Evolutionary conservation across 1,284 basidiomycete species (phyloP).

Genomic region (Ganoderma multipileum): DNA sequence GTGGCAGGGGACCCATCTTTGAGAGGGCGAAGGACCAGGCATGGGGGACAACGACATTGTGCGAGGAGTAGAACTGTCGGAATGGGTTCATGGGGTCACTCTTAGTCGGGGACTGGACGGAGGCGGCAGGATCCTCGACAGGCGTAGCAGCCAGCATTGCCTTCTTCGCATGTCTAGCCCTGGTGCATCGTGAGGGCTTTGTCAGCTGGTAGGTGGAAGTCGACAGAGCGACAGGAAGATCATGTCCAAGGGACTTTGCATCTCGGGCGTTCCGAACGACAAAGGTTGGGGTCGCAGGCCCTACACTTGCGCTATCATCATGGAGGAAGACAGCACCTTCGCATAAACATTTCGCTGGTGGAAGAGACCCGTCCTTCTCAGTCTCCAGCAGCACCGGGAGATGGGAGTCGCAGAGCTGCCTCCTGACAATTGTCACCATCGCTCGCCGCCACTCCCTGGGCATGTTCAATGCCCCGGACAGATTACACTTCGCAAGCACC

Average conservation of each 20-base stretch:
- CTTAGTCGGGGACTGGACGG: too few relatives aligned
- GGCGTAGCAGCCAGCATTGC: too few relatives aligned
- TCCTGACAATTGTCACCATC: neutral
- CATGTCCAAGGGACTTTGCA: neutral
- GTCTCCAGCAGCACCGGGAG: neutral
- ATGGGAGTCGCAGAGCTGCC: neutral
- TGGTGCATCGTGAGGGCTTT: neutral
- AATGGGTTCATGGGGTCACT: neutral
- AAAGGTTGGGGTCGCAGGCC: neutral
- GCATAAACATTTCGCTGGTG: slow-evolving; percentile 1
- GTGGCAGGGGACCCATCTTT: slow-evolving; percentile 1
- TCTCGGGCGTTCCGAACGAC: neutral
- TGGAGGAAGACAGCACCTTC: neutral
- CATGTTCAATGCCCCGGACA: slow-evolving; percentile 5
- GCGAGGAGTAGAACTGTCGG: slow-evolving; percentile 5
- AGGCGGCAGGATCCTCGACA: too few relatives aligned
- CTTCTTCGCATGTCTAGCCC: neutral
- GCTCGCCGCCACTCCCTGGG: slow-evolving; percentile 9
- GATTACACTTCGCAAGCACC: slow-evolving; percentile 7
- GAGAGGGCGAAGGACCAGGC: neutral
- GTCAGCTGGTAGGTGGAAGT: neutral
- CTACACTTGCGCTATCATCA: neutral
- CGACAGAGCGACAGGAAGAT: neutral
- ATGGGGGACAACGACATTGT: neutral
- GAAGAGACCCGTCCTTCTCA: neutral